These are phyloP conservation scores for Ilex asprella DNA, from an alignment of 257 asterid genomes.

Conservation along the genomic window DNA sequence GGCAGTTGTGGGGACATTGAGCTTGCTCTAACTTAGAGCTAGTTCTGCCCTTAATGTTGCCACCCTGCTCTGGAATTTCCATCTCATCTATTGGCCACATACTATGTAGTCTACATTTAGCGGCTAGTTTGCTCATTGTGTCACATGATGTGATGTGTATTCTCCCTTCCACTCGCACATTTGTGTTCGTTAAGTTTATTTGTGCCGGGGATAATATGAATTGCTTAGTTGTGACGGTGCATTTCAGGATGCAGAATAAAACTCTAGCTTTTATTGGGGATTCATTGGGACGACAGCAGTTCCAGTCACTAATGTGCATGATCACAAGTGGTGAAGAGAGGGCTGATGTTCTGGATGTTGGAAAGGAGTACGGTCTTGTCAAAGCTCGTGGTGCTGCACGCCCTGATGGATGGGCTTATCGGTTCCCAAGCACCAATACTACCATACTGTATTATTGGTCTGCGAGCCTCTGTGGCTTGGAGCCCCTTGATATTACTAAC, in stretches of 20 bases:
- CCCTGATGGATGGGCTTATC: constrained; percentile 97
- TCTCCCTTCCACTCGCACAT: neutral
- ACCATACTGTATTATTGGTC: constrained; percentile 95
- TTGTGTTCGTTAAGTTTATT: neutral
- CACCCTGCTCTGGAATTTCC: no score
- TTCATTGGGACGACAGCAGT: constrained; percentile 92
- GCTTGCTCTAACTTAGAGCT: no score
- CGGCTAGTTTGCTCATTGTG: neutral
- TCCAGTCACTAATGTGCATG: constrained; percentile 97
- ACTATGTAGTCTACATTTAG: neutral
- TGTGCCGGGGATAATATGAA: neutral
- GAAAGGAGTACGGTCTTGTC: constrained; percentile 71
- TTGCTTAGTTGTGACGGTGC: constrained; percentile 14
- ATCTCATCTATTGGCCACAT: neutral
- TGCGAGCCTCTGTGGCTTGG: constrained; percentile 76
- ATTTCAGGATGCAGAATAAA: constrained; percentile 76
- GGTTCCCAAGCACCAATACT: constrained; percentile 68
- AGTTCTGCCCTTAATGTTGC: no score
- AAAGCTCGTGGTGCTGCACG: constrained; percentile 76
- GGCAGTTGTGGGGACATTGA: no score
- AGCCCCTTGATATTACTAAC: constrained; percentile 46
- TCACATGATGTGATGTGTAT: neutral
- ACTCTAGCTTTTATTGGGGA: constrained; percentile 89
- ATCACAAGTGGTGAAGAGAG: constrained; percentile 72
- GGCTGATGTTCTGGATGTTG: constrained; percentile 69